phyloP scores from a whole-genome alignment of 2,329 filamentous ascomycete species.

The Metarhizium guizhouense region DNA sequence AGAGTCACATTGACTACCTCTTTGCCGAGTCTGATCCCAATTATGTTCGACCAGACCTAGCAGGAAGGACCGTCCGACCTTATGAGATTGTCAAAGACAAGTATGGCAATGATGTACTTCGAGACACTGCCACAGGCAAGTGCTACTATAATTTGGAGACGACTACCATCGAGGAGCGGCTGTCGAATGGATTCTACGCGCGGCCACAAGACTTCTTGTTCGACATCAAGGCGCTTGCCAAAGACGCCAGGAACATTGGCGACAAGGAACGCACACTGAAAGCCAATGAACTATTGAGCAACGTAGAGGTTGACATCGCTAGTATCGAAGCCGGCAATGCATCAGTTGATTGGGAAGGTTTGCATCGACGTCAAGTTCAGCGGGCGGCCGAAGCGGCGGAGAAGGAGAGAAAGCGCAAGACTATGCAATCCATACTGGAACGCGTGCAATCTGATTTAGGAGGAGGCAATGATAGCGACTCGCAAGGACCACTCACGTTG shows the following conservation, averaged over 20 bases:
- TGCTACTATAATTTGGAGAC: conserved; percentile 95
- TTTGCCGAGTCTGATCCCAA: conserved; percentile 75
- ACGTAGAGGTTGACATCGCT: conserved; percentile 88
- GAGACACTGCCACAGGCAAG: conserved; percentile 67
- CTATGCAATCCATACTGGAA: conserved; percentile 45
- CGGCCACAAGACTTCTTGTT: conserved; percentile 81
- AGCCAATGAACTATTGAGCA: conserved; percentile 83
- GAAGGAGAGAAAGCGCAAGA: conserved; percentile 53
- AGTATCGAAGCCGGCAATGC: conserved; percentile 61
- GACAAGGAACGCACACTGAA: conserved; percentile 77
- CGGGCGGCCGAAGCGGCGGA: conserved; percentile 52
- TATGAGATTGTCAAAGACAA: conserved; percentile 75
- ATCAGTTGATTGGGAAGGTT: conserved; percentile 69
- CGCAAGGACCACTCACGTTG: conserved; percentile 48
- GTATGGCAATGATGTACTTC: conserved; percentile 66
- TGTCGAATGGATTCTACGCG: conserved; percentile 94
- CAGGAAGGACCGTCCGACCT: conserved; percentile 52
- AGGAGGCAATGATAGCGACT: conserved; percentile 42
- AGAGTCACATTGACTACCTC: conserved; percentile 67
- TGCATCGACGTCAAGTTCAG: conserved; percentile 65
- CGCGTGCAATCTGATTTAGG: conserved; percentile 41
- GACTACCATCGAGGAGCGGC: conserved; percentile 85
- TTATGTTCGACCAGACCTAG: conserved; percentile 50
- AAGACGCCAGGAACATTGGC: conserved; percentile 74
- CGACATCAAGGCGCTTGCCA: conserved; percentile 76